These are phyloP conservation scores for Pterulicium gracile DNA, from an alignment of 1,284 basidiomycete species.

Conservation along the genomic window DNA sequence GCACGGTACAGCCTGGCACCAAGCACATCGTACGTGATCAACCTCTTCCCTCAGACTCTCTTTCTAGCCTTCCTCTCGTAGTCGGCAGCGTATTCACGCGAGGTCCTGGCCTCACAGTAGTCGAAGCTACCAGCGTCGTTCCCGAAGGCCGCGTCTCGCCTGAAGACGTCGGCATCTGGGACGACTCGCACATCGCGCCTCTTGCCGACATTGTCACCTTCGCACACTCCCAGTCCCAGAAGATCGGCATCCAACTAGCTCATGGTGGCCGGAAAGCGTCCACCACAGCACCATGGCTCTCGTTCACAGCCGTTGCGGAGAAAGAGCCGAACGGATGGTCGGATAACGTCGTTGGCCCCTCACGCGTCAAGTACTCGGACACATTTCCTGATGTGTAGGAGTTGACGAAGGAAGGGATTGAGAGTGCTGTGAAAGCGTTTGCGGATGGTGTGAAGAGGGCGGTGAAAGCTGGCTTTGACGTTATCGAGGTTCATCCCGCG, in stretches of 20 bases:
- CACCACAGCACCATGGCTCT: constrained; percentile 46
- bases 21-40: constrained; percentile 36
- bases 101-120: constrained; percentile 40
- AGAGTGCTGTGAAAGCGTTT: constrained; percentile 48
- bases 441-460: constrained; percentile 43
- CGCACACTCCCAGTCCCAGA: constrained; percentile 59
- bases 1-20: constrained; percentile 37
- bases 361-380: constrained; percentile 40
- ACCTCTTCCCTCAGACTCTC: not conserved
- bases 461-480: constrained; percentile 49
- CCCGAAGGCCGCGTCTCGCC: constrained; percentile 47
- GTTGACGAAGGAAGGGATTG: constrained; percentile 41
- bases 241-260: constrained; percentile 72
- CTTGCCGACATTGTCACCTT: constrained; percentile 67
- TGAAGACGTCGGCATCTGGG: constrained; percentile 59
- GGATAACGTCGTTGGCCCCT: constrained; percentile 48
- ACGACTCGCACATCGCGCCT: constrained; percentile 59
- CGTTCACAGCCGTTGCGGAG: constrained; percentile 23
- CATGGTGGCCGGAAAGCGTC: constrained; percentile 75
- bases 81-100: constrained; percentile 37
- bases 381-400: constrained; percentile 44
- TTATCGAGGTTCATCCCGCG: constrained; percentile 57
- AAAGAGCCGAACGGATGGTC: constrained; percentile 62
- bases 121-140: constrained; percentile 53
- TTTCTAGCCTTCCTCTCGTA: constrained; percentile 14